These are phyloP conservation scores for Arabidopsis suecica DNA, from an alignment of 345 rosid genomes.

Conservation along the genomic window DNA sequence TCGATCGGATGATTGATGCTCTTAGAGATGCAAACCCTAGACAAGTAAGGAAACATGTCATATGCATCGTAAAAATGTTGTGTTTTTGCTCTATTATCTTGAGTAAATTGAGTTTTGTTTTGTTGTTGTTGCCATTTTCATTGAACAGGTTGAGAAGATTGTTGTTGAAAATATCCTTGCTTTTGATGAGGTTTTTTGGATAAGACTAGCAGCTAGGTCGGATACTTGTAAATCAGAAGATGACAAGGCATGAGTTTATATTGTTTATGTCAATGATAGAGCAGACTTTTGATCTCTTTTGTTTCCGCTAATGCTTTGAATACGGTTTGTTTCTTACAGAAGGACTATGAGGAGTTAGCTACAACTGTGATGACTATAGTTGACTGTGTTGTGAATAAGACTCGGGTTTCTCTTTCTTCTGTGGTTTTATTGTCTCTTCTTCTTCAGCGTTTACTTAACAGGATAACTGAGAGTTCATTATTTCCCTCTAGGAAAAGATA, in stretches of 20 bases:
- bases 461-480: background rate
- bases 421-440: slow-evolving; percentile 6
- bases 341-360: slow-evolving; percentile 92
- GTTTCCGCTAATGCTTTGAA: slow-evolving; percentile 18
- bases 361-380: slow-evolving; percentile 78
- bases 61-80: background rate
- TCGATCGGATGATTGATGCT: slow-evolving; percentile 76
- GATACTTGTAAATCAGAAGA: slow-evolving; percentile 92
- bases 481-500: slow-evolving; percentile 71
- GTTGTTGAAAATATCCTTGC: slow-evolving; percentile 88
- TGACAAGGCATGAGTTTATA: slow-evolving; percentile 75
- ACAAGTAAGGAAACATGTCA: slow-evolving; percentile 52
- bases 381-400: slow-evolving; percentile 79
- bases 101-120: slow-evolving; percentile 19
- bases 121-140: slow-evolving; percentile 16
- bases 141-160: slow-evolving; percentile 77
- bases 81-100: slow-evolving; percentile 6
- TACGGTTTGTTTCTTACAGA: slow-evolving; percentile 55
- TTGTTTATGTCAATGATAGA: slow-evolving; percentile 37
- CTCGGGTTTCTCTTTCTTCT: slow-evolving; percentile 56
- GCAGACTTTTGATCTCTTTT: slow-evolving; percentile 19
- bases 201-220: slow-evolving; percentile 81
- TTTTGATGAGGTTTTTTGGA: slow-evolving; percentile 85
- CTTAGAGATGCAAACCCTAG: slow-evolving; percentile 76
- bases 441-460: slow-evolving; percentile 4